Base-by-base conservation (phyloP, 148 eudicot genomes). In the Camellia lanceoleosa region DNA sequence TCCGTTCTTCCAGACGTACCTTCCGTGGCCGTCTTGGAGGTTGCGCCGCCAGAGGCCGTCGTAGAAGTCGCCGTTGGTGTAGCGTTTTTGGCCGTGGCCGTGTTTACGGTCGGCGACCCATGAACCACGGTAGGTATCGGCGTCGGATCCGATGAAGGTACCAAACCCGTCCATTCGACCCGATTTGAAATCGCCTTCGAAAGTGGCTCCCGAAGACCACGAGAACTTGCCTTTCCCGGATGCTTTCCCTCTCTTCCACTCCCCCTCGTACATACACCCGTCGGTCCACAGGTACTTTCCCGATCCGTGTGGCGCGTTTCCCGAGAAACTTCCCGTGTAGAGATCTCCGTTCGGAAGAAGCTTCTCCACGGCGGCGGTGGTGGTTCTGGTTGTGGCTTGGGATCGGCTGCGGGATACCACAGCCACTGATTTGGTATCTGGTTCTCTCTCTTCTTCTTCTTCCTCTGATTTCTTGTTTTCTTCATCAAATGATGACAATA, bases 211-310 rank as follows among this genome's bases (percentile, higher is more conserved):
- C 0, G 98, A 95, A 0, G 98, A 93, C 98, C 98, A 95, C 2
- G 94, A 91, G 75, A 96, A 93, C 79, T 86, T 92, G 2, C 99
- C 99, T n/a, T 89, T 92, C 0, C 99, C 99, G 19, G 79, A 80
- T n/a, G 97, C 98, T 47, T 91, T 93, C 0, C 99, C 99, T 59
- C 85, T 88, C 79, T 84, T 91, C 99, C 99, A 96, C 14, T 93
- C 92, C 0, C 99, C 99, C 62, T 92, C 95, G 73, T 96, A 93
- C 98, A 96, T 93, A 49, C 99, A 96, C 73, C 99, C 99, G 75
- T 96, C 99, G 0, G 81, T 44, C 99, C 99, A 96, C 30, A 96
- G 68, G 61, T 96, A 96, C 90, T 93, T 96, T 1, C 99, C 99
- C 0, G 76, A 80, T 19, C 98, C 99, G 73, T 92, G 86, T 0